A percentile compares a stretch with the other conserved stretches of the same genome.
These are phyloP conservation scores for Phaseolus coccineus DNA, from an alignment of 331 rosid genomes.

Conservation along the genomic window DNA sequence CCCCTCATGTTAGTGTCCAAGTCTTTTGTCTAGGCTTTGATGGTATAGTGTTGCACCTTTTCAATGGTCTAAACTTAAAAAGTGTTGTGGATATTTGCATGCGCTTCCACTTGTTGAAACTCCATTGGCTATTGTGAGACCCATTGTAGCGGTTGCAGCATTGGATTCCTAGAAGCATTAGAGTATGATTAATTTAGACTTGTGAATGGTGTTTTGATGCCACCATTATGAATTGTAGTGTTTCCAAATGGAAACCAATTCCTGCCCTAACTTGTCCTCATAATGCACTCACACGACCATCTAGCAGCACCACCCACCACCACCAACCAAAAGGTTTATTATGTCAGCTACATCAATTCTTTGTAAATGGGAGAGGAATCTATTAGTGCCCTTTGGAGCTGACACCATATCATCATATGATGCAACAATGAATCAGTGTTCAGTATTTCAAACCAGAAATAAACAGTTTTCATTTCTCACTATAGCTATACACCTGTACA, in stretches of 20 bases:
- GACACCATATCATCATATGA: conserved; percentile 37
- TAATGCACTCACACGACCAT: neutral
- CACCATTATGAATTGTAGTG: conserved; percentile 37
- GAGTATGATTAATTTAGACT: conserved; percentile 22
- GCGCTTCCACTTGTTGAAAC: conserved; percentile 40
- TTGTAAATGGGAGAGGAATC: conserved; percentile 44
- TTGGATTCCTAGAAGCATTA: conserved; percentile 59
- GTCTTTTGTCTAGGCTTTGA: conserved; percentile 49
- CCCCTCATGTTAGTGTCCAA: conserved; percentile 34
- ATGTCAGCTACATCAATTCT: conserved; percentile 38
- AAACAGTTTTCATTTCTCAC: conserved; percentile 18
- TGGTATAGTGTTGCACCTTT: conserved; percentile 38
- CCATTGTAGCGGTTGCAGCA: conserved; percentile 29
- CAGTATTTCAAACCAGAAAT: conserved; percentile 30
- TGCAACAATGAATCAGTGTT: conserved; percentile 14
- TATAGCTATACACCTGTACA: neutral
- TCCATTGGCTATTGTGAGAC: conserved; percentile 44
- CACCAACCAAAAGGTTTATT: conserved; percentile 36
- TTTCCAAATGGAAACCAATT: conserved; percentile 34
- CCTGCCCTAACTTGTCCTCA: conserved; percentile 6
- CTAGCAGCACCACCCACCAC: conserved; percentile 41
- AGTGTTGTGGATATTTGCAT: conserved; percentile 25
- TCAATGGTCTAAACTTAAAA: conserved; percentile 27
- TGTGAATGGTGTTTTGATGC: conserved; percentile 17
- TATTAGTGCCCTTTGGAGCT: conserved; percentile 40